Conservation (phyloP, 441 rosid species). For the Gossypium trilobum region DNA sequence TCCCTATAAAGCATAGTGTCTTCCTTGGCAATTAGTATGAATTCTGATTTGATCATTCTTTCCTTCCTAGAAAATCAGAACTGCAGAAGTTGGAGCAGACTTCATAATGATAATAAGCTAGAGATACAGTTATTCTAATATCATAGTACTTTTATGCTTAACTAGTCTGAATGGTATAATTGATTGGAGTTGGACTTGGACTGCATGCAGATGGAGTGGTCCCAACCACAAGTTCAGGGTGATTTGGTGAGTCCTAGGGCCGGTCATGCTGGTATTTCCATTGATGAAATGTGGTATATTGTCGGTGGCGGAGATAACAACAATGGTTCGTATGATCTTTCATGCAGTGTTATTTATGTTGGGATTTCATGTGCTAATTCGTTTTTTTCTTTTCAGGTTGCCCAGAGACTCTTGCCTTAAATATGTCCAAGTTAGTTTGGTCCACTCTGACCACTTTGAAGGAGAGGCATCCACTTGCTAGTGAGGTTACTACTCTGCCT, state of each 20-base stretch:
- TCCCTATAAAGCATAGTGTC: neutral
- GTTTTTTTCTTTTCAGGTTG: constrained; percentile 44
- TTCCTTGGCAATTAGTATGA: neutral
- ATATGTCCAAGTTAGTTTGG: constrained; percentile 85
- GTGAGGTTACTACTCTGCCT: constrained; percentile 60
- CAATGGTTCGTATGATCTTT: constrained; percentile 45
- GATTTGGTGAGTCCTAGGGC: constrained; percentile 74
- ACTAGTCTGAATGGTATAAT: neutral
- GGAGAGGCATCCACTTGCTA: constrained; percentile 89
- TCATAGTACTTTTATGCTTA: neutral
- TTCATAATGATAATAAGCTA: neutral
- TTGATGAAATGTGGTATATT: constrained; percentile 76
- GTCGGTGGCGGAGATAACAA: constrained; percentile 95
- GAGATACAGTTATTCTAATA: neutral
- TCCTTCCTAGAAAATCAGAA: neutral
- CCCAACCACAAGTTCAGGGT: constrained; percentile 63
- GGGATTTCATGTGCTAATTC: constrained; percentile 6
- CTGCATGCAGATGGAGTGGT: constrained; percentile 82
- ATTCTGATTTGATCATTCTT: neutral
- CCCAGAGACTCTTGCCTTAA: constrained; percentile 68
- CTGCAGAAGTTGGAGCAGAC: neutral
- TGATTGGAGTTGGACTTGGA: neutral
- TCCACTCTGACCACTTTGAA: constrained; percentile 56
- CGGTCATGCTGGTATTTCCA: constrained; percentile 76
- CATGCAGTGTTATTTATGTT: constrained; percentile 9